Base-by-base conservation (phyloP, 768 basidiomycete genomes). In the Macrolepiota albuminosa region DNA sequence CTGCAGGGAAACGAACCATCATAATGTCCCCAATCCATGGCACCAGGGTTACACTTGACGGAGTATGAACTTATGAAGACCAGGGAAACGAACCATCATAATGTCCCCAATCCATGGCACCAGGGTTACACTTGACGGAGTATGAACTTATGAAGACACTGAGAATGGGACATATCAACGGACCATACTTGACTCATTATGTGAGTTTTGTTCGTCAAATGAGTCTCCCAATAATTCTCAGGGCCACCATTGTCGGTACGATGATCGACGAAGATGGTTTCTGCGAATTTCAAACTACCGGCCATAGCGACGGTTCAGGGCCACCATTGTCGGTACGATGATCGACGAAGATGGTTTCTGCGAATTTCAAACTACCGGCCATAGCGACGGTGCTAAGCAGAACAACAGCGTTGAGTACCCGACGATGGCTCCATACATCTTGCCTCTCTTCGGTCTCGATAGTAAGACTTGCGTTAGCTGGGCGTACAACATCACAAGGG, bases 41-140 rank as follows among this genome's bases (percentile, higher is more conserved):
- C 11, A 68, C 51, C 24, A 66, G 48, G 6, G 63, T 63, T 5
- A 49, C 54, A n/a, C 67, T 68, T 33, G 5, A 42, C 40, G 10
- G 6, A 31, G 31, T 31, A 14, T 54, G 4, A 42, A 18, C 3
- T n/a, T n/a, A n/a, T n/a, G n/a, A n/a, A n/a, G n/a, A n/a, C n/a
- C 18, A 24, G 16, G 46, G 37, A 8, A 33, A 36, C 62, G 0
- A 26, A 68, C 67, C 61, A 68, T 68, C 52, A 68, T 50, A 7
- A 68, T 37, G 54, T 68, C 65, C 6, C 67, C 65, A 18, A 68
- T 55, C 67, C 67, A 68, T 16, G 67, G 63, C 11, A 68, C 51
- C 24, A 66, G 48, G 6, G 63, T 63, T 5, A 49, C 54, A n/a
- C 67, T 68, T 33, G 5, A 42, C 40, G 10, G 6, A 31, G 31